Percentiles rank a stretch among this genome's conserved stretches.
phyloP scores from a whole-genome alignment of 164 flowering plant species.

The Magnolia kwangsiensis region DNA sequence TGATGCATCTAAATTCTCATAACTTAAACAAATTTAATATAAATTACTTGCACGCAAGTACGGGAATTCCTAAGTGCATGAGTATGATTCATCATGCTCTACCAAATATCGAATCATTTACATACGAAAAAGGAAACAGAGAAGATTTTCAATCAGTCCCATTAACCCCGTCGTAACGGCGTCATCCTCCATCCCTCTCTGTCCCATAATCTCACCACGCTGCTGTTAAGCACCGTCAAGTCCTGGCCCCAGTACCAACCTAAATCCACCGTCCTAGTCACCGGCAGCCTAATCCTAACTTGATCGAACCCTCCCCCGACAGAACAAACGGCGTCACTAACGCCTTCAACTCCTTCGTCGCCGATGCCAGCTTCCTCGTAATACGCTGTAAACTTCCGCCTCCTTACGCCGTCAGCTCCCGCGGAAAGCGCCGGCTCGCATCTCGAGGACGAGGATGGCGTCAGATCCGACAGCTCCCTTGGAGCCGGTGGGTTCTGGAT shows the following conservation, averaged over 20 bases:
- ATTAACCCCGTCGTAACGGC: neutral
- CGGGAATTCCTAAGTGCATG: no score
- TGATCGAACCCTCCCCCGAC: neutral
- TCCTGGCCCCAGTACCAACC: constrained; percentile 49
- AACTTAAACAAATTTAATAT: no score
- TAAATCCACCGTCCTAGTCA: neutral
- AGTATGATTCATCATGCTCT: no score
- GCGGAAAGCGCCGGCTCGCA: neutral
- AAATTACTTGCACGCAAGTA: no score
- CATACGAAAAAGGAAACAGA: no score
- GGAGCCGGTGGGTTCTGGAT: neutral
- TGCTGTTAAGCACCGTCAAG: constrained; percentile 51
- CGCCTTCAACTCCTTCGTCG: neutral
- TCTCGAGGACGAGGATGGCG: neutral
- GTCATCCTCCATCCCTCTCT: neutral
- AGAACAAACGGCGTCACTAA: neutral
- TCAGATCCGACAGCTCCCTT: neutral
- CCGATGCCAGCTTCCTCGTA: neutral
- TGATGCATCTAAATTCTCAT: no score
- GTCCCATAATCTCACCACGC: constrained; percentile 66
- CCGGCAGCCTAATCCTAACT: neutral
- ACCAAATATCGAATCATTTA: no score
- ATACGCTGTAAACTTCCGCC: constrained; percentile 3
- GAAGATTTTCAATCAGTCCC: neutral
- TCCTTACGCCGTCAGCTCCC: neutral